Conservation (phyloP, 1,284 basidiomycete genomes). For the Calocybe gambosa region DNA sequence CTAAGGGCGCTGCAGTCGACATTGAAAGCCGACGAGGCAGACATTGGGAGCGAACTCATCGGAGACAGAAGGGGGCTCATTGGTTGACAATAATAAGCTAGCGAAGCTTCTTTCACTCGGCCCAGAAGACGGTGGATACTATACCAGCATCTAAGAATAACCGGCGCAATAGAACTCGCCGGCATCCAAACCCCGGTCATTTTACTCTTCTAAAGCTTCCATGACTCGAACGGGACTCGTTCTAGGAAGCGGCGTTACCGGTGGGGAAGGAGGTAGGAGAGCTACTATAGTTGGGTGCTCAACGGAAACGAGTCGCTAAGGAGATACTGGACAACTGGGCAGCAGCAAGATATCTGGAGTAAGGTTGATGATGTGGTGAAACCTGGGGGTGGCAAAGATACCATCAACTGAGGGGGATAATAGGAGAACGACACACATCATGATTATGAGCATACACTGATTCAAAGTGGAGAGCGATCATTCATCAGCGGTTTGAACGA, state of each 20-base stretch:
- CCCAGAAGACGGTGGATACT: not conserved
- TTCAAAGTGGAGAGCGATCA: constrained; percentile 10
- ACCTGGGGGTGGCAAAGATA: constrained; percentile 11
- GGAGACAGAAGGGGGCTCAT: not conserved
- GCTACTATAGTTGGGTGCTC: not conserved
- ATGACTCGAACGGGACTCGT: not conserved
- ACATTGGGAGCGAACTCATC: not conserved
- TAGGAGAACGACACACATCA: constrained; percentile 5
- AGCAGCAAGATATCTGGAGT: not conserved
- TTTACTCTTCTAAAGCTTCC: not conserved
- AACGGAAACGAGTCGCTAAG: not conserved
- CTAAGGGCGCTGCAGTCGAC: not conserved
- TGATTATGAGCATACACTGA: constrained; percentile 5
- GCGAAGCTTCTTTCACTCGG: not conserved
- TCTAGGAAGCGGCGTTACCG: not conserved
- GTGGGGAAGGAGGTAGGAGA: not conserved
- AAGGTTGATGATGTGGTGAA: constrained; percentile 3
- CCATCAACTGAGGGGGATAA: not conserved
- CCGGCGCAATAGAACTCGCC: not conserved
- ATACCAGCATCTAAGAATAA: not conserved
- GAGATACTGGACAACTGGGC: not conserved
- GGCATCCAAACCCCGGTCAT: not conserved
- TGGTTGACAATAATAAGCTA: not conserved
- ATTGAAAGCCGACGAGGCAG: not conserved
- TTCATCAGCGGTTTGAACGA: constrained; percentile 9